A percentile compares a stretch with the other conserved stretches of the same genome.
Evolutionary conservation across 2,329 filamentous ascomycete genomes (phyloP).

Genomic region (Fusarium robinianum): DNA sequence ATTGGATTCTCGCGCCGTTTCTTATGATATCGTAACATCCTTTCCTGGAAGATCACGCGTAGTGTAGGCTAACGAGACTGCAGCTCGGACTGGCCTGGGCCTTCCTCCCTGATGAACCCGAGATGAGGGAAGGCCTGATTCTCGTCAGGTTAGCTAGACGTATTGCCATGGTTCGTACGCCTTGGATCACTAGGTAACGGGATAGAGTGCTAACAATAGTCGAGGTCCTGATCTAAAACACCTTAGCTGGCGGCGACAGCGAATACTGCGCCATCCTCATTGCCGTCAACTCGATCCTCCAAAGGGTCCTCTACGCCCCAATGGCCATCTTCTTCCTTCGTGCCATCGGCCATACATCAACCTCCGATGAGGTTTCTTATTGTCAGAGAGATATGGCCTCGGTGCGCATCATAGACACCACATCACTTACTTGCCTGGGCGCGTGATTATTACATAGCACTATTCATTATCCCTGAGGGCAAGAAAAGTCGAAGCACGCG

Average conservation of each 20-base stretch:
- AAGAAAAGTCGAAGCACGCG: no score
- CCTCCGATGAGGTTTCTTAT: conserved; percentile 55
- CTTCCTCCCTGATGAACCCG: conserved; percentile 62
- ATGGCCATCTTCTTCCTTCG: conserved; percentile 70
- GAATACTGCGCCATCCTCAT: conserved; percentile 84
- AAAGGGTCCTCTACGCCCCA: conserved; percentile 73
- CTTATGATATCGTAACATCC: conserved; percentile 67
- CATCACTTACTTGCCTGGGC: no score
- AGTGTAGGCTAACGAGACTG: conserved; percentile 13
- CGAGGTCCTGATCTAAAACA: conserved; percentile 68
- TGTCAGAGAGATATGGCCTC: no score
- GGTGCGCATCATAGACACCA: no score
- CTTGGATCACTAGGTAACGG: not conserved
- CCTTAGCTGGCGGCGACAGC: conserved; percentile 68
- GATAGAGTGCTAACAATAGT: not conserved
- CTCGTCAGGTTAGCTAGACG: conserved; percentile 82
- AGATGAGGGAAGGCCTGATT: conserved; percentile 68
- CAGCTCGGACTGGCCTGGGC: conserved; percentile 71
- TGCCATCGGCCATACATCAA: conserved; percentile 60
- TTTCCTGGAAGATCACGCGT: not conserved
- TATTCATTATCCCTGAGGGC: no score
- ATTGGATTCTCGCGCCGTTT: conserved; percentile 81
- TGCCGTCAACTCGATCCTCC: conserved; percentile 72
- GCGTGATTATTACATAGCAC: no score
- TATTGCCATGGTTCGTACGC: conserved; percentile 72